A percentile compares a stretch with the other conserved stretches of the same genome.
These are phyloP conservation scores for Misopates orontium DNA, from an alignment of 257 asterid genomes.

Conservation along the genomic window DNA sequence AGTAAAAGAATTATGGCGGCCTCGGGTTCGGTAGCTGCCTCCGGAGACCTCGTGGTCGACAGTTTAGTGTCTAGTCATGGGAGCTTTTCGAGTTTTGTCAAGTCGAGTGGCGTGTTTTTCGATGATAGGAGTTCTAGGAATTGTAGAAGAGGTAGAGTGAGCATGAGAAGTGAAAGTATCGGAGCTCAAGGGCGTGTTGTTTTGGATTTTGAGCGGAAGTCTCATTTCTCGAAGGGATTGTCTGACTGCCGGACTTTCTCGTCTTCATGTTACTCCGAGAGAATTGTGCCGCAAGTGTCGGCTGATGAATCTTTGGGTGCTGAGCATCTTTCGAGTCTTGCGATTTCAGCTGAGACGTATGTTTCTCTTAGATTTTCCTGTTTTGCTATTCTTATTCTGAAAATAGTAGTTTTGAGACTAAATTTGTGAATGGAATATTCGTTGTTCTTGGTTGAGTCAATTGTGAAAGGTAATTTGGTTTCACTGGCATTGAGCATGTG, in stretches of 20 bases:
- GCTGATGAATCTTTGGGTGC: slow-evolving; percentile 43
- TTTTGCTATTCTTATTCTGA: not conserved
- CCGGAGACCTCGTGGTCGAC: slow-evolving; percentile 63
- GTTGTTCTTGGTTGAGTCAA: not conserved
- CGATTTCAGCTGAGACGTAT: slow-evolving; percentile 57
- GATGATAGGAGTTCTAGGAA: slow-evolving; percentile 39
- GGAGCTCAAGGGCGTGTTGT: slow-evolving; percentile 32
- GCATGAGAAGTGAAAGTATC: slow-evolving; percentile 37
- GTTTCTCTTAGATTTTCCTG: slow-evolving; percentile 28
- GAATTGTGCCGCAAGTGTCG: slow-evolving; percentile 40
- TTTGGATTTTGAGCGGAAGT: slow-evolving; percentile 23
- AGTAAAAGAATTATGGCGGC: slow-evolving; percentile 48
- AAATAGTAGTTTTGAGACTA: not conserved
- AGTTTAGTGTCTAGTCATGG: slow-evolving; percentile 45
- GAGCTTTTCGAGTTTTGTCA: slow-evolving; percentile 46
- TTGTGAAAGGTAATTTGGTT: slow-evolving; percentile 1
- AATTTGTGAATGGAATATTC: slow-evolving; percentile 7
- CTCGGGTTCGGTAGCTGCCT: slow-evolving; percentile 48
- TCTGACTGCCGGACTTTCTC: slow-evolving; percentile 36
- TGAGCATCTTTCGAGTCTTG: slow-evolving; percentile 48
- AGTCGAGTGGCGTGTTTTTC: slow-evolving; percentile 47
- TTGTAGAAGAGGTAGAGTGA: slow-evolving; percentile 42
- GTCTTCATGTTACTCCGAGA: slow-evolving; percentile 55
- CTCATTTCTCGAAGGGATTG: slow-evolving; percentile 29
- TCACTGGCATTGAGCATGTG: slow-evolving; percentile 10